These are phyloP conservation scores for Ogataea minuta DNA, from an alignment of 805 yeast genomes.

Conservation along the genomic window DNA sequence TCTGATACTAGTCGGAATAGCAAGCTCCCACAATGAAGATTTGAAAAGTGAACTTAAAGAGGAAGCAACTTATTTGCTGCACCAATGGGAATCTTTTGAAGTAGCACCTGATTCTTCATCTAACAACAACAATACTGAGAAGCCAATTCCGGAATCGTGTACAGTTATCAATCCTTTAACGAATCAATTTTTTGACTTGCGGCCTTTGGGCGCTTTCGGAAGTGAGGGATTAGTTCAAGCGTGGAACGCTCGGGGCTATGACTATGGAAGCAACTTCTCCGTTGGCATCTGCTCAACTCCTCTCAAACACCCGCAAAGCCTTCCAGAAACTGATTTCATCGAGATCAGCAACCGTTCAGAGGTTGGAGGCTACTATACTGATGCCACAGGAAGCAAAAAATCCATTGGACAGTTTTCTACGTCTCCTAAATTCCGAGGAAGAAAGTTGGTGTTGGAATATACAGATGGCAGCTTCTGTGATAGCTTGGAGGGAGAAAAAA, in stretches of 20 bases:
- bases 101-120: conserved; percentile 2
- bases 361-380: conserved; percentile 60
- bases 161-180: conserved; percentile 42
- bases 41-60: conserved; percentile 13
- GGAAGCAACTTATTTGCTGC: conserved; percentile 16
- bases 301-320: conserved; percentile 26
- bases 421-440: conserved; percentile 66
- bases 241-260: conserved; percentile 72
- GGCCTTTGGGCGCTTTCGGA: conserved; percentile 36
- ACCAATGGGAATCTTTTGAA: conserved; percentile 10
- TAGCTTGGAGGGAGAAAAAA: conserved; percentile 30
- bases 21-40: conserved; percentile 7
- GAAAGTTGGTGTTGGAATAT: conserved; percentile 68
- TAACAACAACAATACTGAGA: conserved; percentile 9
- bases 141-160: conserved; percentile 35
- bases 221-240: conserved; percentile 37
- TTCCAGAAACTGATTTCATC: conserved; percentile 32
- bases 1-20: conserved; percentile 2
- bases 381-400: conserved; percentile 39
- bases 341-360: conserved; percentile 39
- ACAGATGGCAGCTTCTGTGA: conserved; percentile 63
- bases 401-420: conserved; percentile 64
- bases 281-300: conserved; percentile 69
- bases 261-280: conserved; percentile 69
- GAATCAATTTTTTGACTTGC: conserved; percentile 46